These are phyloP conservation scores for Penicillium malachiteum DNA, from an alignment of 495 filamentous ascomycete species.

Conservation along the genomic window DNA sequence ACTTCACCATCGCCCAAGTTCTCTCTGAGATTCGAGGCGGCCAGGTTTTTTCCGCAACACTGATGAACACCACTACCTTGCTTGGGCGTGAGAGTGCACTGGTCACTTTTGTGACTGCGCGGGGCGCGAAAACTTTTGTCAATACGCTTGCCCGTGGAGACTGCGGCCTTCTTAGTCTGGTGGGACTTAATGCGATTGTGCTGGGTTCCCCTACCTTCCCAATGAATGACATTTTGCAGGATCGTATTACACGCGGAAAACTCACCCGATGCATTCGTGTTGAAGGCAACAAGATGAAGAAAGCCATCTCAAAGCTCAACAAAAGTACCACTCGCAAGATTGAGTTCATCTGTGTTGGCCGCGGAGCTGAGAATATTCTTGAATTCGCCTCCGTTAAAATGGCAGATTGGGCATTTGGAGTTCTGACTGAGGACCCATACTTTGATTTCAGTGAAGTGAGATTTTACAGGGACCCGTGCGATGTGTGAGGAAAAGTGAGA, in stretches of 20 bases:
- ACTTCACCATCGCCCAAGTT: slow-evolving; percentile 21
- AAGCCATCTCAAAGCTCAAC: not conserved
- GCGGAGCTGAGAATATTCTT: not conserved
- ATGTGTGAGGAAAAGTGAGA: not conserved
- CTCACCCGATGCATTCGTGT: not conserved
- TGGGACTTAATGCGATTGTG: too few species aligned
- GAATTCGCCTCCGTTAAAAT: not conserved
- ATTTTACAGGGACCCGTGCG: not conserved
- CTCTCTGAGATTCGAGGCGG: slow-evolving; percentile 27
- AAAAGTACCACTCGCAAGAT: not conserved
- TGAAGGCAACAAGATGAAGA: not conserved
- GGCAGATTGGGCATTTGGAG: not conserved
- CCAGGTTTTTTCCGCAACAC: slow-evolving; percentile 25
- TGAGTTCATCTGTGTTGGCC: not conserved
- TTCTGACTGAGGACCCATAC: not conserved
- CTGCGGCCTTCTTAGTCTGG: not conserved
- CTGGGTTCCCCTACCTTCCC: not conserved
- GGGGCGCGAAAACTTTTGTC: slow-evolving; percentile 14
- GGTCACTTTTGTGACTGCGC: slow-evolving; percentile 29
- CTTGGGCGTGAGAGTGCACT: slow-evolving; percentile 31
- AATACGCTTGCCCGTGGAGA: not conserved
- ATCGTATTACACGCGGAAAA: not conserved
- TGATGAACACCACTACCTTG: slow-evolving; percentile 28
- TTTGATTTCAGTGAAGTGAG: not conserved
- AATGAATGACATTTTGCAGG: not conserved